Percentiles rank a stretch among this genome's conserved stretches.
Conservation (phyloP, 108 stramenopile species). For the Conticribra guillardii region DNA sequence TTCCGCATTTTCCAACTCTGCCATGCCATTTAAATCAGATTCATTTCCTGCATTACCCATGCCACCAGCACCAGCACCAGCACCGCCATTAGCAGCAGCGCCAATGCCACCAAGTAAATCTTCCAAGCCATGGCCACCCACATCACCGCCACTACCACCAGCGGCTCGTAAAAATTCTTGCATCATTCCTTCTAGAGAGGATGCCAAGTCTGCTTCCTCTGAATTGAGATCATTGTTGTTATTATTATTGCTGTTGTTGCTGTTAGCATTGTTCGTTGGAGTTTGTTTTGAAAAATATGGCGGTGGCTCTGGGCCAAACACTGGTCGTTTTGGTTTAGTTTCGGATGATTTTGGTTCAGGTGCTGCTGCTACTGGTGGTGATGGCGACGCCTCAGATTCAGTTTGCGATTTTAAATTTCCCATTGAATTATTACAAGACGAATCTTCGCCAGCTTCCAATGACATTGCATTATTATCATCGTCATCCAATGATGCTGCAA, state of each 20-base stretch:
- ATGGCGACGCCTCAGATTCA: too few species aligned
- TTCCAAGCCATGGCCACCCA: too few species aligned
- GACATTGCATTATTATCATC: too few species aligned
- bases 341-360: not conserved
- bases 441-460: too few species aligned
- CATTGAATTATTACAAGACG: too few species aligned
- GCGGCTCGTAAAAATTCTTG: constrained; percentile 25
- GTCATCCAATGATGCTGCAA: too few species aligned
- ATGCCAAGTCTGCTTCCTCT: constrained; percentile 36
- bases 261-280: not conserved
- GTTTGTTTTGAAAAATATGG: not conserved
- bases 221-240: not conserved
- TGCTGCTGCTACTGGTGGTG: not conserved
- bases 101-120: too few species aligned
- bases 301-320: not conserved
- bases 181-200: constrained; percentile 41
- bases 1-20: constrained; percentile 11
- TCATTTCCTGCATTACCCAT: not conserved
- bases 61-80: not conserved
- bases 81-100: not conserved
- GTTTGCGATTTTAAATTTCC: too few species aligned
- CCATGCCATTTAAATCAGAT: not conserved
- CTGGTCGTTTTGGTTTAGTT: not conserved
- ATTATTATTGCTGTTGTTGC: not conserved
- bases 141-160: too few species aligned